Percentiles rank a stretch among this genome's conserved stretches.
Evolutionary conservation across 257 asterid species (phyloP).

Genomic region (Eustoma russellianum): DNA sequence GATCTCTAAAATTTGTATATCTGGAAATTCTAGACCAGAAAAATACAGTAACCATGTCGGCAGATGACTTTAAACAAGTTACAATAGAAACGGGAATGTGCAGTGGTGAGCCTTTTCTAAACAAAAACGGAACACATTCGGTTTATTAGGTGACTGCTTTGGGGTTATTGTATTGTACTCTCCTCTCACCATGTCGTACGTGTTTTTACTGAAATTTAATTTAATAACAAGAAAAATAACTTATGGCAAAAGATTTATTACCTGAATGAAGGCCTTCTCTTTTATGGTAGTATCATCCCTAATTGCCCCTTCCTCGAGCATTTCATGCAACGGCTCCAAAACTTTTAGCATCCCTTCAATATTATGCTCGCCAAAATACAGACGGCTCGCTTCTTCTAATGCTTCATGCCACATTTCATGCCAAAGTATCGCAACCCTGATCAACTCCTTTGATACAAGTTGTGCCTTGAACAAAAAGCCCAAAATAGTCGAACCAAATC

Average conservation of each 20-base stretch:
- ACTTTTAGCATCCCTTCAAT: slow-evolving; percentile 94
- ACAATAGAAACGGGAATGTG: no score
- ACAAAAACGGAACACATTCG: no score
- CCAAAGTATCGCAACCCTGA: slow-evolving; percentile 98
- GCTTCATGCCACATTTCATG: slow-evolving; percentile 99
- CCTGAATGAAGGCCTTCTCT: slow-evolving; percentile 97
- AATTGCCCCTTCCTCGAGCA: slow-evolving; percentile 93
- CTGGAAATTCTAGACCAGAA: no score
- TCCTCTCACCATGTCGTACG: no score
- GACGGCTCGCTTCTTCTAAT: slow-evolving; percentile 97
- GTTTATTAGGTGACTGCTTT: no score
- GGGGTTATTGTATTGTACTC: no score
- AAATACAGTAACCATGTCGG: no score
- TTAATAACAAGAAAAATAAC: neutral
- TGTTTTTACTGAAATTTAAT: no score
- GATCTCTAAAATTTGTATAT: no score
- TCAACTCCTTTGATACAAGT: slow-evolving; percentile 95
- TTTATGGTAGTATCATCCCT: slow-evolving; percentile 71
- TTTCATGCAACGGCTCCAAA: slow-evolving; percentile 85
- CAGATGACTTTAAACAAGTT: no score
- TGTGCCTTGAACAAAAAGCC: slow-evolving; percentile 61
- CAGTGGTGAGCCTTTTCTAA: no score
- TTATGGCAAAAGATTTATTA: slow-evolving; percentile 6
- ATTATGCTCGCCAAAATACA: slow-evolving; percentile 95
- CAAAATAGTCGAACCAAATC: slow-evolving; percentile 20